A percentile compares a stretch with the other conserved stretches of the same genome.
Evolutionary conservation across 2,329 filamentous ascomycete genomes (phyloP).

Genomic region (Hymenotorrendiella dingleyae): DNA sequence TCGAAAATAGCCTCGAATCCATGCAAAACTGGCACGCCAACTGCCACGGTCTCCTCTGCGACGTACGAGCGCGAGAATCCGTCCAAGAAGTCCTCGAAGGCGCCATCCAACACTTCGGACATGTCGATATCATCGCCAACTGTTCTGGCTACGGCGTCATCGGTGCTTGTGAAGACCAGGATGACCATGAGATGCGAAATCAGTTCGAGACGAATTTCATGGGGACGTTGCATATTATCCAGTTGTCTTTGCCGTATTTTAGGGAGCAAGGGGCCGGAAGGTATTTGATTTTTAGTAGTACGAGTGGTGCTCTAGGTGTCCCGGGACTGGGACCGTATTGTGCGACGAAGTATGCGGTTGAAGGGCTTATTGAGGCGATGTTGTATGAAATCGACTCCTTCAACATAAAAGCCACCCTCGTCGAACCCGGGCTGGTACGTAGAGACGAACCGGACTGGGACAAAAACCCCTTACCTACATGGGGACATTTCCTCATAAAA

Average conservation of each 20-base stretch:
- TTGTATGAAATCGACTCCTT: conserved; percentile 89
- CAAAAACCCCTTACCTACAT: conserved; percentile 60
- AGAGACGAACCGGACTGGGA: conserved; percentile 68
- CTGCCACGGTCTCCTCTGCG: conserved; percentile 78
- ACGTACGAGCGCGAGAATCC: conserved; percentile 77
- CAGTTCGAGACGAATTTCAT: conserved; percentile 99
- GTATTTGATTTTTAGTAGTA: conserved; percentile 93
- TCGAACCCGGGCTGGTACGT: conserved; percentile 83
- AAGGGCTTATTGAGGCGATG: conserved; percentile 93
- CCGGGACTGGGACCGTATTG: conserved; percentile 92
- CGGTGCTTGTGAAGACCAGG: conserved; percentile 92
- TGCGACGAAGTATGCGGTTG: conserved; percentile 94
- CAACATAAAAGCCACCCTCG: conserved; percentile 88
- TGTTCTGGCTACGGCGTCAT: conserved; percentile 95
- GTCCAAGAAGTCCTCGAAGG: conserved; percentile 65
- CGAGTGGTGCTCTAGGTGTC: conserved; percentile 85
- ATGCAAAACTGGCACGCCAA: conserved; percentile 68
- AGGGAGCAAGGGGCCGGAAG: conserved; percentile 68
- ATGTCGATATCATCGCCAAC: conserved; percentile 84
- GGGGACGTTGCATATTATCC: conserved; percentile 89
- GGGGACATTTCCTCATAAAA: conserved; percentile 90
- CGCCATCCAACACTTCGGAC: conserved; percentile 69
- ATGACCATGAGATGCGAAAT: conserved; percentile 88
- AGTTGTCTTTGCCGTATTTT: conserved; percentile 82
- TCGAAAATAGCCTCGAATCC: conserved; percentile 66